Evolutionary conservation across 179 eudicot species (phyloP).

Genomic region (Nepenthes alata): DNA sequence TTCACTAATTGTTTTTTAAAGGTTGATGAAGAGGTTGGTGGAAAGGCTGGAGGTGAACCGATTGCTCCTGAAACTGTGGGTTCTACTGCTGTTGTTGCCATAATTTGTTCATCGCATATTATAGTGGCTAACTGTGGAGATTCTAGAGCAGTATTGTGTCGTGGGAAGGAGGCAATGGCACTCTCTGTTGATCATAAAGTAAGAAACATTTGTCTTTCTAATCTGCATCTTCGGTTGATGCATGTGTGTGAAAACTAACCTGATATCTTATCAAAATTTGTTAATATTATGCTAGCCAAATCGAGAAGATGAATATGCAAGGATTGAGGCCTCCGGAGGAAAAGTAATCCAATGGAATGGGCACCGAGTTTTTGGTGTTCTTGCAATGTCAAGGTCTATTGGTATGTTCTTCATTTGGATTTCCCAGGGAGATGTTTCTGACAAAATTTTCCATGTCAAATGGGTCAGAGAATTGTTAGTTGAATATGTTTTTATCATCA

Average conservation of each 20-base stretch:
- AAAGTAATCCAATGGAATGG: conserved; percentile 54
- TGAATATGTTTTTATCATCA: too few species aligned
- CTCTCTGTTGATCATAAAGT: conserved; percentile 52
- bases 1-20: conserved; percentile 34
- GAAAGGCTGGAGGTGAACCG: conserved; percentile 20
- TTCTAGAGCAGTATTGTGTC: conserved; percentile 49
- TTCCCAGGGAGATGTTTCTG: too few species aligned
- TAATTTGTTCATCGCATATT: conserved; percentile 48
- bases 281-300: conserved; percentile 22
- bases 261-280: neutral
- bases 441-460: too few species aligned
- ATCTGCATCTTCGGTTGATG: neutral
- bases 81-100: conserved; percentile 46
- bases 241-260: neutral
- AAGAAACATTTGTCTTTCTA: conserved; percentile 1
- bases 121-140: conserved; percentile 55
- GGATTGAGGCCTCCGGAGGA: conserved; percentile 46
- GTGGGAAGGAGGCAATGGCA: conserved; percentile 50
- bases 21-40: conserved; percentile 46
- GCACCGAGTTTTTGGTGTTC: conserved; percentile 51
- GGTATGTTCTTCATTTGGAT: conserved; percentile 15
- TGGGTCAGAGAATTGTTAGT: too few species aligned
- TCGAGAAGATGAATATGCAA: conserved; percentile 47
- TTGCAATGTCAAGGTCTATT: conserved; percentile 51
- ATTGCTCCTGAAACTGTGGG: conserved; percentile 53